These are phyloP conservation scores for Myxozyma nipponensis DNA, from an alignment of 805 yeast genomes.

Conservation along the genomic window DNA sequence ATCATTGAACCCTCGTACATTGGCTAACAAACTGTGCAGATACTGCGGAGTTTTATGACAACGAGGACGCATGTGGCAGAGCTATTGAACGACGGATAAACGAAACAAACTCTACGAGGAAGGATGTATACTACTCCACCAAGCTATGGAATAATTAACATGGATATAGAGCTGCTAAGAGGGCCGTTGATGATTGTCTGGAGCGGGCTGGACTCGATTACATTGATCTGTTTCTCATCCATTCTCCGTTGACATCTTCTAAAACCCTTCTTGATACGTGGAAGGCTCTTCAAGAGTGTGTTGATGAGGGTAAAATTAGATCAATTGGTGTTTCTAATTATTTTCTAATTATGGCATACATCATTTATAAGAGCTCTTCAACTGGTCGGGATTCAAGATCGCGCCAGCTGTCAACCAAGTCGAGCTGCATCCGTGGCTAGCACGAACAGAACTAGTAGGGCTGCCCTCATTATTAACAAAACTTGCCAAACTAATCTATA, in stretches of 20 bases:
- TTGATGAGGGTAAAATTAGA: conserved; percentile 47
- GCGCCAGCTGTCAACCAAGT: conserved; percentile 72
- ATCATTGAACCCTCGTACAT: neutral
- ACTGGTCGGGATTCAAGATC: conserved; percentile 44
- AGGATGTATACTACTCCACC: conserved; percentile 60
- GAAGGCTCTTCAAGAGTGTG: conserved; percentile 55
- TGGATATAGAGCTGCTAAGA: conserved; percentile 54
- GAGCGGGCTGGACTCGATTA: conserved; percentile 55
- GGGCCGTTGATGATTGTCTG: conserved; percentile 56
- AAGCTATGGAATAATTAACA: conserved; percentile 68
- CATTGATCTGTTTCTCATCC: conserved; percentile 68
- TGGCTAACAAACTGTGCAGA: conserved; percentile 32
- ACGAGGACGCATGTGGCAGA: conserved; percentile 57
- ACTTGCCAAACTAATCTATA: neutral
- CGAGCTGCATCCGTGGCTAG: conserved; percentile 52
- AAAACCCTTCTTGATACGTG: conserved; percentile 47
- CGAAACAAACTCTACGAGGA: conserved; percentile 52
- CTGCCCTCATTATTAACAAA: neutral
- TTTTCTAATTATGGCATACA: conserved; percentile 44
- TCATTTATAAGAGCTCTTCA: conserved; percentile 53
- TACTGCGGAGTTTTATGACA: conserved; percentile 63
- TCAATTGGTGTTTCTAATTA: conserved; percentile 60
- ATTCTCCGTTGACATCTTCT: conserved; percentile 41
- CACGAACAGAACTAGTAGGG: conserved; percentile 42
- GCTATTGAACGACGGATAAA: conserved; percentile 55